Evolutionary conservation across 176 grass and related monocot genomes (phyloP), one percentile per base, ranked within the genome.

Genomic region (Elaeis guineensis): DNA sequence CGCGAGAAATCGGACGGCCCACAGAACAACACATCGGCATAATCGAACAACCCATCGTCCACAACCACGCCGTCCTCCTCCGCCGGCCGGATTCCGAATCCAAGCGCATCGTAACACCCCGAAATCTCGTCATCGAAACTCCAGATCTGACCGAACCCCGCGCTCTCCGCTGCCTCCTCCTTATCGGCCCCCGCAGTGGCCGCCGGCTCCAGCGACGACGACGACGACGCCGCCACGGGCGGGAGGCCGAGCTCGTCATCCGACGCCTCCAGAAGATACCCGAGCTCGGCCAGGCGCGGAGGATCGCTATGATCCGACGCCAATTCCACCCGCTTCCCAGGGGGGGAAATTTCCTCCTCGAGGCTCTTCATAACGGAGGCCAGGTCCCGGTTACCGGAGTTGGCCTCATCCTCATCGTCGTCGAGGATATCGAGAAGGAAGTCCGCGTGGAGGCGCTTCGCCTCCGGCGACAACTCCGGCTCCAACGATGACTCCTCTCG

Each of bases 361-460:
- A 59, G 57, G 57, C 57, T 59, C 24, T 26, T 26, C 57, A 59
- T 59, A 5, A 59, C 25, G 23, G 57, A n/a, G 25, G 57, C 57
- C 16, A 59, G 57, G 22, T 59, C 57, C 20, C 16, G 19, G 5
- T 26, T 25, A 14, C 16, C 16, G 25, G 2, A 23, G 24, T 8
- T 21, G 57, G 22, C 57, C 17, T 24, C 57, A 28, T 30, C 25
- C 23, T 59, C 57, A 16, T 28, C 16, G 57, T 29, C 57, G 16
- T 59, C 57, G 5, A 59, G 17, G 25, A 59, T 59, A 28, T 28
- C 57, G 57, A 30, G 57, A 26, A 59, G 21, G 5, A 26, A 5
- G 1, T 26, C 24, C 4, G 57, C 25, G 16, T 26, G 57, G 16
- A 59, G 16, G 57, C 57, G 57, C 25, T 59, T 59, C 9, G 16